phyloP scores from a whole-genome alignment of 2,329 filamentous ascomycete species.

The Microdochium bolleyi region DNA sequence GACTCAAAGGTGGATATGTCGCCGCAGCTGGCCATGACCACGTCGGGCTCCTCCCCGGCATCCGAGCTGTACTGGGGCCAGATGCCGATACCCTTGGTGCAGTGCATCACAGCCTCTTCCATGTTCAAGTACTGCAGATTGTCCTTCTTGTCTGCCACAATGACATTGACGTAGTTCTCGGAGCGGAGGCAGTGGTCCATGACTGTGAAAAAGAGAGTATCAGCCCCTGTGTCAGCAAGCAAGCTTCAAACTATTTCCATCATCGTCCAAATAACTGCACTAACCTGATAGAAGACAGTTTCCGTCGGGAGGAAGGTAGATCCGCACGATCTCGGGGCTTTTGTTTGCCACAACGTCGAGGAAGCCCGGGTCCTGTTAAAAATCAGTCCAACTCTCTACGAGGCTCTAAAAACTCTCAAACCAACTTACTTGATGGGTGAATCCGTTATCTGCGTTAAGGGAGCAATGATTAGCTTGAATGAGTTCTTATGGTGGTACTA shows the following conservation, averaged over 20 bases:
- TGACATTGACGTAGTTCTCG: conserved; percentile 72
- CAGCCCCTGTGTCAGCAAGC: background rate
- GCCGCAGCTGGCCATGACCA: conserved; percentile 70
- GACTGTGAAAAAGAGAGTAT: conserved; percentile 30
- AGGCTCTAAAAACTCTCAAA: too few relatives aligned
- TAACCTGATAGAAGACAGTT: conserved; percentile 61
- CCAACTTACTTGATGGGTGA: conserved; percentile 58
- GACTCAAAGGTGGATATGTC: conserved; percentile 69
- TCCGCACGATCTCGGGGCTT: conserved; percentile 69
- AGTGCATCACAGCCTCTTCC: conserved; percentile 66
- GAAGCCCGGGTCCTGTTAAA: conserved; percentile 46
- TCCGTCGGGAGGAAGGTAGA: conserved; percentile 73
- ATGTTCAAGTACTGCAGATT: conserved; percentile 70
- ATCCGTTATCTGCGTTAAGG: conserved; percentile 54
- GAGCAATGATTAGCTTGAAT: background rate
- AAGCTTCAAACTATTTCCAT: background rate
- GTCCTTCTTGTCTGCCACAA: conserved; percentile 74
- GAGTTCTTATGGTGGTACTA: background rate
- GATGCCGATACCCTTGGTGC: conserved; percentile 71
- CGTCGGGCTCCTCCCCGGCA: conserved; percentile 57
- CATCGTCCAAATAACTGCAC: background rate
- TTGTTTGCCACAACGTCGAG: conserved; percentile 75
- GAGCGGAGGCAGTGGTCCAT: conserved; percentile 70
- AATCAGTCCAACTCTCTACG: too few relatives aligned
- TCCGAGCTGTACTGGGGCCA: conserved; percentile 74